A percentile compares a stretch with the other conserved stretches of the same genome.
phyloP scores from a whole-genome alignment of 495 filamentous ascomycete species.

The Trichoderma asperelloides region DNA sequence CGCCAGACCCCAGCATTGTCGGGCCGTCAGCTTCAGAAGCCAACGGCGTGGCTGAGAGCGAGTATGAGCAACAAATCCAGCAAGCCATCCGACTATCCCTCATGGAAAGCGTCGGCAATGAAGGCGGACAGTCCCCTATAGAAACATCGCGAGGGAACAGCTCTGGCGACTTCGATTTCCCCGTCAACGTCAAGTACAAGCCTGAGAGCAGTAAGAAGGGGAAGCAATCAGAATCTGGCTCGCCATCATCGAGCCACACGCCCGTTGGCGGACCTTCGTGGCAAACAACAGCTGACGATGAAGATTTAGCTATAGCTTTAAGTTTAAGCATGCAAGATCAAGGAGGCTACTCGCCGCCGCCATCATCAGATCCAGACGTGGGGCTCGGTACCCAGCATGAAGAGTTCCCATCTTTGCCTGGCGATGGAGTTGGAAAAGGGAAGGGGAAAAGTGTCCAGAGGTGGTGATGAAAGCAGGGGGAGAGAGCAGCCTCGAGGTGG shows the following conservation, averaged over 20 bases:
- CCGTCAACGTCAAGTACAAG: constrained; percentile 49
- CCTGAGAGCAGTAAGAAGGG: constrained; percentile 27
- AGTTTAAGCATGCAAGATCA: constrained; percentile 79
- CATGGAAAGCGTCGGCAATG: constrained; percentile 42
- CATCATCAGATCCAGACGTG: constrained; percentile 19
- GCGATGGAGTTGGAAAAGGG: constrained; percentile 31
- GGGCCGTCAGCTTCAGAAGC: constrained; percentile 28
- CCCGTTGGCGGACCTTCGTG: constrained; percentile 16
- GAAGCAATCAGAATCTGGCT: constrained; percentile 27
- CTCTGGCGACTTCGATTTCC: constrained; percentile 40
- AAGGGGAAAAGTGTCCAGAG: constrained; percentile 36
- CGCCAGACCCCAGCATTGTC: constrained; percentile 40
- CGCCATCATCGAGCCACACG: constrained; percentile 17
- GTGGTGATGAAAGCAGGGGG: background rate
- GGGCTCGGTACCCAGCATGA: constrained; percentile 27
- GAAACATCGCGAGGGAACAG: constrained; percentile 14
- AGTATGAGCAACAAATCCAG: constrained; percentile 66
- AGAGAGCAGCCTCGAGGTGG: background rate
- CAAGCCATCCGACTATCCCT: constrained; percentile 74
- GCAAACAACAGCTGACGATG: constrained; percentile 33
- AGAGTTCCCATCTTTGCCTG: constrained; percentile 48
- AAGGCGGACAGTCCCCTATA: constrained; percentile 20
- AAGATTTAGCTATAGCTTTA: constrained; percentile 77
- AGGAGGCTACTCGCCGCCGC: constrained; percentile 34
- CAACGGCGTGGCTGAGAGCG: constrained; percentile 40